Evolutionary conservation across 495 filamentous ascomycete species (phyloP).

Genomic region (Aspergillus coremiiformis): DNA sequence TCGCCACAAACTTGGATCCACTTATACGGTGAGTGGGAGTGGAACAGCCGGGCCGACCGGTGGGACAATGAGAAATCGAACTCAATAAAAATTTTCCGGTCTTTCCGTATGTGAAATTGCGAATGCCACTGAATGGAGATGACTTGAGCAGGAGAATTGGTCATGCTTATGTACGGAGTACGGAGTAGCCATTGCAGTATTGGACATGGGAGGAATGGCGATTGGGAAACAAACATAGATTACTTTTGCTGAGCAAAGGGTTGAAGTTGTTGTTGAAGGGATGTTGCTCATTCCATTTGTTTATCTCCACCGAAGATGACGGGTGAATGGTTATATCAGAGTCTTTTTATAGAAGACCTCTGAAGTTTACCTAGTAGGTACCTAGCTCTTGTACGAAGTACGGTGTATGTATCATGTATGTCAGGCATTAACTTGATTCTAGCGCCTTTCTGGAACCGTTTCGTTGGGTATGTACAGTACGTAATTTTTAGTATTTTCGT

Average conservation of each 20-base stretch:
- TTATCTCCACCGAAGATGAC: not conserved
- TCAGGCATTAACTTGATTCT: not conserved
- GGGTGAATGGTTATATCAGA: not conserved
- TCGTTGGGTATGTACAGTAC: too few relatives aligned
- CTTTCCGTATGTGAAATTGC: not conserved
- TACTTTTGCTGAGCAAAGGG: constrained; percentile 48
- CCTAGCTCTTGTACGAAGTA: too few relatives aligned
- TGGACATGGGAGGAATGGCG: constrained; percentile 39
- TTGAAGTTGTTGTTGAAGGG: constrained; percentile 48
- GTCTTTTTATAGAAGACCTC: not conserved
- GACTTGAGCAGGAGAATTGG: too few relatives aligned
- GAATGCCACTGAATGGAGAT: constrained; percentile 7
- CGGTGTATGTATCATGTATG: not conserved
- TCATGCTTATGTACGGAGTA: too few relatives aligned
- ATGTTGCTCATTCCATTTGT: constrained; percentile 39
- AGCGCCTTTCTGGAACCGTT: not conserved
- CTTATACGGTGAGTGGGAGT: constrained; percentile 52
- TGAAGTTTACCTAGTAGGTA: too few relatives aligned
- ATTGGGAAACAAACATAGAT: constrained; percentile 56
- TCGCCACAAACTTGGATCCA: constrained; percentile 42
- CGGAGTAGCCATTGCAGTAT: too few relatives aligned
- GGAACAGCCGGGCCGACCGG: constrained; percentile 58
- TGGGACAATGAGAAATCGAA: constrained; percentile 48
- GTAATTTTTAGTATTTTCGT: too few relatives aligned
- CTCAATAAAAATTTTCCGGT: constrained; percentile 33